Conservation (phyloP, 1,284 basidiomycete genomes). For the Ceratobasidium sp. region DNA sequence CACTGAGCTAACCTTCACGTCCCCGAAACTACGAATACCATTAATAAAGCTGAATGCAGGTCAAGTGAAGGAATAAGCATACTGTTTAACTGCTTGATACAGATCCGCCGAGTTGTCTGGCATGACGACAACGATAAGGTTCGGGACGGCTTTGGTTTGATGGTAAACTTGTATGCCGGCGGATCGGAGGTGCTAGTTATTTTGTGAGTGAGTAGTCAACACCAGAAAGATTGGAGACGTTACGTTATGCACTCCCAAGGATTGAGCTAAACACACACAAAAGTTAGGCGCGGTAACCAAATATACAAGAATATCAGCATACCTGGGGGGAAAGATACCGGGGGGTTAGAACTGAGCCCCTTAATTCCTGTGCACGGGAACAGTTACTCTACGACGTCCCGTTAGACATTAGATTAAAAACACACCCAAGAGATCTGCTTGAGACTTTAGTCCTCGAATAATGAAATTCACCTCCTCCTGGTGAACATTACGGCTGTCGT, state of each 20-base stretch:
- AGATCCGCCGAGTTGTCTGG: conserved; percentile 48
- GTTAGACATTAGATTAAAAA: too few relatives aligned
- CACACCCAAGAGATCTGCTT: too few relatives aligned
- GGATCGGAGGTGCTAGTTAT: conserved; percentile 19
- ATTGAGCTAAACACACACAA: background rate
- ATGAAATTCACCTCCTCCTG: conserved; percentile 3
- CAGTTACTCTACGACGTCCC: too few relatives aligned
- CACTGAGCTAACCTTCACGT: conserved; percentile 57
- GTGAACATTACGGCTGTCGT: conserved; percentile 21
- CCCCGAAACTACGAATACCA: conserved; percentile 71
- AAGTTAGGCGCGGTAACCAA: background rate
- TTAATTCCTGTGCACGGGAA: background rate
- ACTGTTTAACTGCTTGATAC: conserved; percentile 48
- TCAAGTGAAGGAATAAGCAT: background rate
- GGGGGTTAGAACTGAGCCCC: conserved; percentile 11
- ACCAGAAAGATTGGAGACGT: background rate
- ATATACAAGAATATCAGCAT: background rate
- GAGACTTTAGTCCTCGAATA: conserved; percentile 14
- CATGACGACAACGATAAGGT: conserved; percentile 47
- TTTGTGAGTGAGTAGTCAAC: background rate
- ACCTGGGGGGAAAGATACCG: conserved; percentile 31
- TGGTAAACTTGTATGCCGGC: conserved; percentile 21
- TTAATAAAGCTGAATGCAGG: too few relatives aligned
- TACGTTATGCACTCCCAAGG: conserved; percentile 19
- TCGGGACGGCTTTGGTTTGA: conserved; percentile 13